Evolutionary conservation across 495 filamentous ascomycete species (phyloP), one percentile per base, ranked within the genome.

Genomic region (Hypoxylon fuscum): DNA sequence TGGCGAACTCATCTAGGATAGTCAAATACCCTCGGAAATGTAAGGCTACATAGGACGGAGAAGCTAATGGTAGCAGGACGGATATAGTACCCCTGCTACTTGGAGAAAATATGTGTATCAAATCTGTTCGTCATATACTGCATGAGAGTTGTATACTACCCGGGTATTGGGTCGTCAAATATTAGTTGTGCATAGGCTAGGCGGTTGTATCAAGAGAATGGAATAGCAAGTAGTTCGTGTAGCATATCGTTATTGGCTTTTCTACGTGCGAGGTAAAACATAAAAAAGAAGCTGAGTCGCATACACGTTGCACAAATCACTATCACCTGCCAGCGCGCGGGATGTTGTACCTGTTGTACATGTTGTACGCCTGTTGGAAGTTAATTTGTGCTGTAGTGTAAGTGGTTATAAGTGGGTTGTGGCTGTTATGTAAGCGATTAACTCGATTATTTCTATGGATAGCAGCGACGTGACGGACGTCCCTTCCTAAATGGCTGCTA

Each of bases 1-100:
- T 46, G 57, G 69, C 1, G 71, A 72, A 59, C 50, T 68, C 17
- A 11, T 72, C 21, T 70, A 59, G 35, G 31, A 40, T 38, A 21
- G 18, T 23, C n/a, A n/a, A n/a, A n/a, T n/a, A n/a, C n/a, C n/a
- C n/a, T n/a, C n/a, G n/a, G n/a, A n/a, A n/a, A n/a, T n/a, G n/a
- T n/a, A n/a, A n/a, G n/a, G n/a, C n/a, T n/a, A n/a, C n/a, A 40
- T 31, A 23, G 29, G 35, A 38, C 27, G 22, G 37, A 45, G 20
- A 34, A 41, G 34, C 15, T 5, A 37, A 22, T 21, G 8, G n/a
- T 14, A 12, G 41, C 6, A 17, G 43, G 18, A 23, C n/a, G n/a
- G n/a, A 50, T 1, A 11, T 32, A n/a, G n/a, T 38, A 32, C 1
- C 14, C 15, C 18, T 58, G 34, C 17, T 35, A 4, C 14, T 20